A percentile compares a stretch with the other conserved stretches of the same genome.
These are phyloP conservation scores for Acer saccharum DNA, from an alignment of 345 rosid genomes.

Conservation along the genomic window DNA sequence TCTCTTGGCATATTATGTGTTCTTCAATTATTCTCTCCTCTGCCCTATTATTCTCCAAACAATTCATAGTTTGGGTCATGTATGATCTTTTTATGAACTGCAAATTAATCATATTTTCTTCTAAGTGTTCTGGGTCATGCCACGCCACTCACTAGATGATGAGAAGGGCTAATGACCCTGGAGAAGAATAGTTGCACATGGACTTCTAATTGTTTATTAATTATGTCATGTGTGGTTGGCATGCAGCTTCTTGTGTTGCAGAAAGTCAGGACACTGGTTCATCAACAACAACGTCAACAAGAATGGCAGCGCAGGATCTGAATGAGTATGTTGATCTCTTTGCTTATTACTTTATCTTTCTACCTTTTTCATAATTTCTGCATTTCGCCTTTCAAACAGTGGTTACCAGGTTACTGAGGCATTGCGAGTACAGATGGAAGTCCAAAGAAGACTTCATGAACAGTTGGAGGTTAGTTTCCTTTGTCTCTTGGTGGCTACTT, in stretches of 20 bases:
- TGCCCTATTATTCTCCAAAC: not conserved
- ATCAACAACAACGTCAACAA: constrained; percentile 65
- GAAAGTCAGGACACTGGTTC: constrained; percentile 88
- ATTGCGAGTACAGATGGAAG: constrained; percentile 95
- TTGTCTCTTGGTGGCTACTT: not conserved
- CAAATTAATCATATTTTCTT: not conserved
- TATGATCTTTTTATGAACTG: not conserved
- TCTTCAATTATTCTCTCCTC: not conserved
- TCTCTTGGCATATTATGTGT: not conserved
- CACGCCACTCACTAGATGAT: not conserved
- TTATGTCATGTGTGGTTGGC: constrained; percentile 23
- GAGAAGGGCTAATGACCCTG: not conserved
- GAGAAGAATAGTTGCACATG: constrained; percentile 5
- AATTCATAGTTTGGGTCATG: not conserved
- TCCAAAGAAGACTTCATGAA: constrained; percentile 88
- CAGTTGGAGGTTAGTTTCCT: constrained; percentile 80
- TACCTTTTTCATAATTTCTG: constrained; percentile 4
- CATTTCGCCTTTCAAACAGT: constrained; percentile 46
- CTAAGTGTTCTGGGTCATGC: not conserved
- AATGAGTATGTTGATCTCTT: constrained; percentile 62
- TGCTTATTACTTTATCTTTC: constrained; percentile 13
- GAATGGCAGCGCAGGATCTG: constrained; percentile 63
- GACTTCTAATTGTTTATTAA: constrained; percentile 9
- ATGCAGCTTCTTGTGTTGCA: constrained; percentile 66
- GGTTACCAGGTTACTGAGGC: constrained; percentile 93